These are phyloP conservation scores for Gliomastix tumulicola DNA, from an alignment of 2,329 filamentous ascomycete genomes.

Conservation along the genomic window DNA sequence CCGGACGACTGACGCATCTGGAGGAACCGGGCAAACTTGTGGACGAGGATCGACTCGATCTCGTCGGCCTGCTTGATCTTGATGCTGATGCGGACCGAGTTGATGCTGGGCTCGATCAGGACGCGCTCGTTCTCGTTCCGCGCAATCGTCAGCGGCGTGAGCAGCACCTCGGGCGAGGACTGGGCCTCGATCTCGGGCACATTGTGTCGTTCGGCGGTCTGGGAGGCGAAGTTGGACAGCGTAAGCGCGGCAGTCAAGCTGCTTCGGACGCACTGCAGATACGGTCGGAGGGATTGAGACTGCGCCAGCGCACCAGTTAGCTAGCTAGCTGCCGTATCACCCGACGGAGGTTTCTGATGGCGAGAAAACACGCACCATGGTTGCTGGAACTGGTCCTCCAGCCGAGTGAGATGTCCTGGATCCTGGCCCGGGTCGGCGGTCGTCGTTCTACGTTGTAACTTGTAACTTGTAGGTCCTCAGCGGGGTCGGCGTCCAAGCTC, in stretches of 20 bases:
- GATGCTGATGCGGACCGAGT: conserved; percentile 95
- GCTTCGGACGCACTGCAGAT: conserved; percentile 92
- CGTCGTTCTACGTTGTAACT: too few relatives aligned
- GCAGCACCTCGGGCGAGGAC: conserved; percentile 85
- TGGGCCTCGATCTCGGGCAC: conserved; percentile 94
- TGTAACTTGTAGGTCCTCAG: too few relatives aligned
- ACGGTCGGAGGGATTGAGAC: conserved; percentile 96
- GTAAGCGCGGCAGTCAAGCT: conserved; percentile 83
- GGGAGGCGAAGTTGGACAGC: conserved; percentile 94
- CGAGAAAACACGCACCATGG: conserved; percentile 8
- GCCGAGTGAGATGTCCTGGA: too few relatives aligned
- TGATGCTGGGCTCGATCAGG: conserved; percentile 92
- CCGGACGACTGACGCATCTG: too few relatives aligned
- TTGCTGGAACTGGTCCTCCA: too few relatives aligned
- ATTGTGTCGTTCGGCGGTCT: conserved; percentile 94
- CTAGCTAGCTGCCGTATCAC: conserved; percentile 7
- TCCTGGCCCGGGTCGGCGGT: too few relatives aligned
- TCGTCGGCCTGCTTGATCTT: conserved; percentile 99
- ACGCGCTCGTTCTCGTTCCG: conserved; percentile 97
- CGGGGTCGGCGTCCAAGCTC: too few relatives aligned
- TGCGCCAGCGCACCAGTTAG: conserved; percentile 17
- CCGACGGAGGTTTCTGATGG: conserved; percentile 24
- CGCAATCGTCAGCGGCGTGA: conserved; percentile 84
- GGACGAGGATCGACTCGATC: conserved; percentile 95
- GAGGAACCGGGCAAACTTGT: conserved; percentile 96